Evolutionary conservation across 208 protist species (phyloP).

Genomic region (Zelonia costaricensis): DNA sequence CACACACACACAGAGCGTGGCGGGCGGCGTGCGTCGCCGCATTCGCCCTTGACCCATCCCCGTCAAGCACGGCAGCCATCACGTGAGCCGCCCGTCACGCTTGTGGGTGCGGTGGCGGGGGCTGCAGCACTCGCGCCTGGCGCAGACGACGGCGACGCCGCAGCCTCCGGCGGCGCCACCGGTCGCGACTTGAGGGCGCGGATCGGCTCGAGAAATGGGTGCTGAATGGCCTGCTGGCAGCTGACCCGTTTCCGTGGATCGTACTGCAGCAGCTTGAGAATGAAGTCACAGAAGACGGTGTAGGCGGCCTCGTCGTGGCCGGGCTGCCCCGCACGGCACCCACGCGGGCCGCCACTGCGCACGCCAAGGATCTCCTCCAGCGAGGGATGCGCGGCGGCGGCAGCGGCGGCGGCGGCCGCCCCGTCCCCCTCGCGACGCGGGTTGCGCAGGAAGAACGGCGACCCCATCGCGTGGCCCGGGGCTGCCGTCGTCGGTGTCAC

Average conservation of each 20-base stretch:
- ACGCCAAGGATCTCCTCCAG: conserved; percentile 75
- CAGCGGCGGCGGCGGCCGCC: conserved; percentile 16
- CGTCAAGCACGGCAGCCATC: too few relatives aligned
- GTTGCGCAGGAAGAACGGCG: conserved; percentile 27
- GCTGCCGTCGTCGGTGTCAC: conserved; percentile 15
- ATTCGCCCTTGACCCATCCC: too few relatives aligned
- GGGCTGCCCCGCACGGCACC: conserved; percentile 68
- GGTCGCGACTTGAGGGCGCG: conserved; percentile 24
- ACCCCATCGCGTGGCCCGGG: conserved; percentile 25
- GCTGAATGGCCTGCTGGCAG: conserved; percentile 64
- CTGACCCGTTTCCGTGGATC: conserved; percentile 76
- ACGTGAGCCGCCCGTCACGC: too few relatives aligned
- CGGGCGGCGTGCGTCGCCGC: too few relatives aligned
- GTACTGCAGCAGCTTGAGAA: conserved; percentile 69
- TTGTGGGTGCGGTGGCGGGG: background rate
- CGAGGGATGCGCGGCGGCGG: conserved; percentile 1
- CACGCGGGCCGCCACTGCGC: conserved; percentile 72
- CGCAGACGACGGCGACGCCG: too few relatives aligned
- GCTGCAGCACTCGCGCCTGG: too few relatives aligned
- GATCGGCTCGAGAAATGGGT: conserved; percentile 77
- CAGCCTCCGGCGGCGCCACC: background rate
- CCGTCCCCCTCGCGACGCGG: conserved; percentile 15
- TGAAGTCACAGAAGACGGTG: conserved; percentile 77
- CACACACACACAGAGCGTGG: too few relatives aligned
- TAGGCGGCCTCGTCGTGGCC: conserved; percentile 77